These are phyloP conservation scores for Podospora anserina DNA, from an alignment of 495 filamentous ascomycete genomes.

Conservation along the genomic window DNA sequence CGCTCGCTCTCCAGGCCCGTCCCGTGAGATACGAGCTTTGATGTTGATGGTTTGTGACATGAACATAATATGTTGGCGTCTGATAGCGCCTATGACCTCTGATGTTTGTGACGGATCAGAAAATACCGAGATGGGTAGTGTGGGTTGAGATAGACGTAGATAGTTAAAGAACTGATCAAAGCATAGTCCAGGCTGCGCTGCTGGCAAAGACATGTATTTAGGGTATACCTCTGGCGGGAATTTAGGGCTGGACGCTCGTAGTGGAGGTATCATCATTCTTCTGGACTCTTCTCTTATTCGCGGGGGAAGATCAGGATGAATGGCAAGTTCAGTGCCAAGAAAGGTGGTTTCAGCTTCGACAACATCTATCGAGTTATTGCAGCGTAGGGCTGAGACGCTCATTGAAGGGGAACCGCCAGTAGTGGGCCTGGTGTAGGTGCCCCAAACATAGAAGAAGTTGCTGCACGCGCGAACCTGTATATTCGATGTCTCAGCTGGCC, in stretches of 20 bases:
- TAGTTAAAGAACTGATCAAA: neutral
- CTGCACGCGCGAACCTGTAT: neutral
- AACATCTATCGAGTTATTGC: neutral
- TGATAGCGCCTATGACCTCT: neutral
- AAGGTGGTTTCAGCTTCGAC: neutral
- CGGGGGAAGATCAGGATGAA: neutral
- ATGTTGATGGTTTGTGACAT: neutral
- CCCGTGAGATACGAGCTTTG: neutral
- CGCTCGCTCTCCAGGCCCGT: neutral
- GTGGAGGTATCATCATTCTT: neutral
- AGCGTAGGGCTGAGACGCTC: neutral
- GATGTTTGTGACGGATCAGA: neutral
- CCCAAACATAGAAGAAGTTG: slow-evolving; percentile 7
- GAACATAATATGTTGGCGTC: slow-evolving; percentile 2
- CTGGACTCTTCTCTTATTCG: neutral
- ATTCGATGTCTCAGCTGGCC: neutral
- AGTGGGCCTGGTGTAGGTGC: neutral
- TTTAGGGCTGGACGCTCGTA: no score
- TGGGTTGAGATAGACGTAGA: neutral
- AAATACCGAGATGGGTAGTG: neutral
- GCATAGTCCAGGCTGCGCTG: neutral
- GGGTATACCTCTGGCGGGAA: no score
- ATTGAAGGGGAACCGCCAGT: neutral
- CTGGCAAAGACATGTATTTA: neutral
- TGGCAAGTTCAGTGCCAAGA: neutral